A percentile compares a stretch with the other conserved stretches of the same genome.
Conservation (phyloP, 345 rosid genomes). For the Lepidium sativum region DNA sequence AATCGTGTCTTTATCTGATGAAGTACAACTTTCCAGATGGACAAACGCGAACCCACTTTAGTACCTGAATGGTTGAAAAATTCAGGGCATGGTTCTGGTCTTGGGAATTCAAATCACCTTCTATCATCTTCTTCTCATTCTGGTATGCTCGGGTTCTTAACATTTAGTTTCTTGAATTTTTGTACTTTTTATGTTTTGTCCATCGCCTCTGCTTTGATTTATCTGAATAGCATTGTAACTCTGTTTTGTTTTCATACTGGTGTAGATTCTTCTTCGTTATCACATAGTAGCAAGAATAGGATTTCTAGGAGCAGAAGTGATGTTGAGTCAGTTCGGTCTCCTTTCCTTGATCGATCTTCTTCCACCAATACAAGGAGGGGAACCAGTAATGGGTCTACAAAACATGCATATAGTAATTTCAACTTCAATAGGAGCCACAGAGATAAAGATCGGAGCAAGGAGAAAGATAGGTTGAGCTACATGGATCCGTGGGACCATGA, state of each 20-base stretch:
- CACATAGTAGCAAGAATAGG: conserved; percentile 41
- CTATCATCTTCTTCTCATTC: conserved; percentile 49
- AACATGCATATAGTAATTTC: conserved; percentile 73
- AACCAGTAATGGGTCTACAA: conserved; percentile 61
- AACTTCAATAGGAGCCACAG: conserved; percentile 57
- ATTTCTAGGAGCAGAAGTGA: conserved; percentile 43
- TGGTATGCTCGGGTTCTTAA: conserved; percentile 34
- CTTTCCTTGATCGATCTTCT: conserved; percentile 49
- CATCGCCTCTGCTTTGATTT: background rate
- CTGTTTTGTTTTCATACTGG: background rate
- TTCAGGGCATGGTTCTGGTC: conserved; percentile 53
- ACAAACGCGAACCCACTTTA: conserved; percentile 67
- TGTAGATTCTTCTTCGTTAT: conserved; percentile 44
- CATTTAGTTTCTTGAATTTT: background rate
- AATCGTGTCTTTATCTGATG: conserved; percentile 32
- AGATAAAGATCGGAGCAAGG: conserved; percentile 58
- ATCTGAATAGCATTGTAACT: conserved; percentile 1
- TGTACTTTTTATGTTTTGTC: background rate
- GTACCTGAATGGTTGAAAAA: conserved; percentile 86
- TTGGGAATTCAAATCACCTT: conserved; percentile 44
- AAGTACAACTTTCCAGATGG: conserved; percentile 55
- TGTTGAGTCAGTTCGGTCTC: conserved; percentile 40
- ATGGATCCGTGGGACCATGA: conserved; percentile 41
- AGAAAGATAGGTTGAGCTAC: conserved; percentile 37
- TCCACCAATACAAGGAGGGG: conserved; percentile 57